Percentiles rank a stretch among this genome's conserved stretches.
Conservation (phyloP, 768 basidiomycete species). For the Tulasnella sp. region DNA sequence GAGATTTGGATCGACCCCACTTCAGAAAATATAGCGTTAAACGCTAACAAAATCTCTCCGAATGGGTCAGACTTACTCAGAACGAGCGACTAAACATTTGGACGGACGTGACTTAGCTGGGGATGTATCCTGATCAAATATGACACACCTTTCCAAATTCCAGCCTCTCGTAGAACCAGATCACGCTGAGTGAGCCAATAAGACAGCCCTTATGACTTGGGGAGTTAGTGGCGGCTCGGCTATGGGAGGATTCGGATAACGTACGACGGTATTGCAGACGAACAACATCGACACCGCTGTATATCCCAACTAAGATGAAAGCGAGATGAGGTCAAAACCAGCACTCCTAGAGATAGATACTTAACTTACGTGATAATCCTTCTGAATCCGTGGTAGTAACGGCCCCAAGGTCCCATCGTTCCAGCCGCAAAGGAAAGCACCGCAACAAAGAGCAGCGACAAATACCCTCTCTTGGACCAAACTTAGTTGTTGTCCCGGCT, state of each 20-base stretch:
- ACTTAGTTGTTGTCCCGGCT: neutral
- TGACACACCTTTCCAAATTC: slow-evolving; percentile 48
- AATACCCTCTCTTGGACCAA: slow-evolving; percentile 8
- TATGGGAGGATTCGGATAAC: neutral
- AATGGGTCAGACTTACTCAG: neutral
- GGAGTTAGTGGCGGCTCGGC: slow-evolving; percentile 24
- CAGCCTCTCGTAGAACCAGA: slow-evolving; percentile 39
- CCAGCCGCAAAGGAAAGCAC: slow-evolving; percentile 62
- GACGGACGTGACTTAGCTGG: neutral
- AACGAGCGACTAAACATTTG: neutral
- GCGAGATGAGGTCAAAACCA: neutral
- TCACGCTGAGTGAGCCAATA: slow-evolving; percentile 40
- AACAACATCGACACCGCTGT: slow-evolving; percentile 56
- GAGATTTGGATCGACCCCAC: slow-evolving; percentile 31
- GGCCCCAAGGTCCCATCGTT: slow-evolving; percentile 71
- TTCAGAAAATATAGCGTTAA: slow-evolving; percentile 18
- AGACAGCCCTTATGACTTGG: slow-evolving; percentile 39
- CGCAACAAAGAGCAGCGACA: slow-evolving; percentile 45
- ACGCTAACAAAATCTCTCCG: neutral
- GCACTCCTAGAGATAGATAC: neutral
- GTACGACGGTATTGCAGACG: slow-evolving; percentile 35
- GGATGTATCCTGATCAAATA: neutral
- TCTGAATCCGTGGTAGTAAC: slow-evolving; percentile 62
- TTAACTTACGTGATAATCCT: slow-evolving; percentile 40
- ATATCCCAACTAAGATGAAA: slow-evolving; percentile 38